Conservation (phyloP, 2,329 filamentous ascomycete genomes). For the Apiospora aurea region DNA sequence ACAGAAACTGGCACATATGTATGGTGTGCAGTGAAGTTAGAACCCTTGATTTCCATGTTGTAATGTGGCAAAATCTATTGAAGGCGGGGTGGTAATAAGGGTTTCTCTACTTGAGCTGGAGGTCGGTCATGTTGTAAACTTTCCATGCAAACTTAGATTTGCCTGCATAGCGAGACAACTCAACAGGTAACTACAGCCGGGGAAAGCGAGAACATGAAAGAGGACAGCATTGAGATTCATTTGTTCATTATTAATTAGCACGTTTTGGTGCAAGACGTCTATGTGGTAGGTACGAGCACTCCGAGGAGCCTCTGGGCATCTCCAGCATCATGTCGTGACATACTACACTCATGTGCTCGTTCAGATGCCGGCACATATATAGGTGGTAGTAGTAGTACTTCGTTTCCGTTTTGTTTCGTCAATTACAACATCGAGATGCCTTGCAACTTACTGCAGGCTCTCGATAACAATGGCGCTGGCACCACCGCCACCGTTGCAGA, state of each 20-base stretch:
- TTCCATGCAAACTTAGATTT: neutral
- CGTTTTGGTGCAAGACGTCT: constrained; percentile 1
- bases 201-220: neutral
- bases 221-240: neutral
- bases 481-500: constrained; percentile 97
- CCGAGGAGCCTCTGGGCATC: constrained; percentile 6
- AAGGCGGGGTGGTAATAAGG: no score
- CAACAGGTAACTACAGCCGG: no score
- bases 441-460: constrained; percentile 59
- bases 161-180: neutral
- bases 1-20: neutral
- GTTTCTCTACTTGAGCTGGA: no score
- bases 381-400: neutral
- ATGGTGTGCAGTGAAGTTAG: neutral
- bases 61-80: neutral
- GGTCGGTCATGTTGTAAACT: neutral
- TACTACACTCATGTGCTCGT: constrained; percentile 3
- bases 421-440: constrained; percentile 21
- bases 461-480: constrained; percentile 94
- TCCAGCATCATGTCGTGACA: neutral
- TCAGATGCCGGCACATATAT: neutral
- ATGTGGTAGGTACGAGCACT: neutral
- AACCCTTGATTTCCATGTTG: neutral
- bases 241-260: constrained; percentile 22
- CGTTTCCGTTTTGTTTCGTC: neutral